Percentiles rank a stretch among this genome's conserved stretches.
phyloP scores from a whole-genome alignment of 257 asterid species.

The Solanum clarkiae region DNA sequence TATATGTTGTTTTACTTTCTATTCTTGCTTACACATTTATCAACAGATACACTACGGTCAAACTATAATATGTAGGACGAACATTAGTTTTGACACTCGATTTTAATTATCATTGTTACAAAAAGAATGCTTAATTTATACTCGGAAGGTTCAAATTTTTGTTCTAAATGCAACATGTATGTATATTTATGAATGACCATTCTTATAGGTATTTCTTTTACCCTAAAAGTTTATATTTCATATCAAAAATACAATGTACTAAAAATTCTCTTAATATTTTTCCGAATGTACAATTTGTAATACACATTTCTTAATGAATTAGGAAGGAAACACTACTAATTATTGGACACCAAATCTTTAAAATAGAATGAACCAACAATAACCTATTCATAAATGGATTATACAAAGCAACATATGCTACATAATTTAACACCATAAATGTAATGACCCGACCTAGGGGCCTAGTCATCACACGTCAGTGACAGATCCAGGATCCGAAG shows the following conservation, averaged over 20 bases:
- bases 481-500: too few relatives aligned
- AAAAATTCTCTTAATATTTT: neutral
- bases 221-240: neutral
- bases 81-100: neutral
- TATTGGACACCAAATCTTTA: neutral
- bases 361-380: neutral
- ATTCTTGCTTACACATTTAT: neutral
- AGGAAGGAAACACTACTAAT: neutral
- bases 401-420: neutral
- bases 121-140: neutral
- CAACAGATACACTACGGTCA: neutral
- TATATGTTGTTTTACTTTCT: constrained; percentile 1
- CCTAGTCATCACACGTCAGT: too few relatives aligned
- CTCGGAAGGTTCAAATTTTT: neutral
- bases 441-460: too few relatives aligned
- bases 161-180: neutral
- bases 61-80: neutral
- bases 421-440: neutral
- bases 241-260: neutral
- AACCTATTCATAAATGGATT: neutral
- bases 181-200: too few relatives aligned
- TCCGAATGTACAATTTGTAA: neutral
- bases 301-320: neutral
- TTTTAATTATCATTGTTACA: neutral
- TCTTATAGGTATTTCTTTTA: neutral